Conservation (phyloP, 73 alveolate genomes). For the Tetrahymena borealis region DNA sequence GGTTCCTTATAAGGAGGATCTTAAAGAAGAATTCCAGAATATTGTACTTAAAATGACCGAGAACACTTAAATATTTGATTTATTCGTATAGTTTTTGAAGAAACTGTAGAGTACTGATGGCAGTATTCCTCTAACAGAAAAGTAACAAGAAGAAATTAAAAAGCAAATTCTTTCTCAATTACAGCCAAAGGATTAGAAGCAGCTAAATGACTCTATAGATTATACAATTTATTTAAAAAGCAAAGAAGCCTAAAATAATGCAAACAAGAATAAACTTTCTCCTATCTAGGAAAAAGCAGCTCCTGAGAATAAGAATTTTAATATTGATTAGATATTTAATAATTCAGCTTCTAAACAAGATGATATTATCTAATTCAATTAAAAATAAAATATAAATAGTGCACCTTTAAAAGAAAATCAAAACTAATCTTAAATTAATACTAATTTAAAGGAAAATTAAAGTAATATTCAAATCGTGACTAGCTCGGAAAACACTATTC, state of each 20-base stretch:
- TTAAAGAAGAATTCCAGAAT: background rate
- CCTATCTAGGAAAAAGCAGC: background rate
- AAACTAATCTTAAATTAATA: background rate
- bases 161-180: background rate
- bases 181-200: background rate
- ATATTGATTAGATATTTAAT: background rate
- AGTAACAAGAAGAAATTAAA: background rate
- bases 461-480: background rate
- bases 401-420: no score
- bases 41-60: background rate
- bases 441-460: background rate
- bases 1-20: background rate
- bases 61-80: background rate
- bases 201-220: background rate
- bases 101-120: background rate
- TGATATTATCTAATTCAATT: background rate
- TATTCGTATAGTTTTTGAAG: background rate
- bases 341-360: background rate
- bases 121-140: background rate
- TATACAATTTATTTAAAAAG: background rate
- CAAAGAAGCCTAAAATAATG: background rate
- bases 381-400: no score
- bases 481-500: background rate
- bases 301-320: background rate
- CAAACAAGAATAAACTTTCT: background rate